Evolutionary conservation across 176 grass and related monocot genomes (phyloP), one percentile per base, ranked within the genome.

Genomic region (Bothriochloa decipiens): DNA sequence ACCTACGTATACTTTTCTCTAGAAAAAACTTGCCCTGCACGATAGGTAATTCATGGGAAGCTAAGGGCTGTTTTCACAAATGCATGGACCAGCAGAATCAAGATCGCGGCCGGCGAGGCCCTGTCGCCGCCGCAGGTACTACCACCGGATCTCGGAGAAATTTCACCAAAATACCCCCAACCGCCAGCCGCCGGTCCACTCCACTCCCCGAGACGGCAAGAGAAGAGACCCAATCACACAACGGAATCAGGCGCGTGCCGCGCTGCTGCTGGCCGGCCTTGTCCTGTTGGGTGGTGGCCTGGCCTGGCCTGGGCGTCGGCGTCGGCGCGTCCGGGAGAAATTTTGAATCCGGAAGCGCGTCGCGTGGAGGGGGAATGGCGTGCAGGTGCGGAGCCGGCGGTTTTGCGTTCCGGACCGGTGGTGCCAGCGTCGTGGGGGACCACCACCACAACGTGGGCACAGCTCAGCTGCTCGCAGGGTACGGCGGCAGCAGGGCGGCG

Each of bases 331-430:
- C 5, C 23, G 13, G 13, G 75, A 36, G 6, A 61, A 77, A 40
- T 25, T 61, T 77, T 77, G 32, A 41, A 77, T 61, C 53, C 32
- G 53, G 75, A 61, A 77, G 75, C 75, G 75, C 75, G 77, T 78
- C 14, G 14, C 16, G 55, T 23, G 47, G 18, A 79, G 76, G n/a
- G n/a, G n/a, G 39, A 62, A 63, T 63, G 75, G 25, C 23, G 37
- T 23, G 74, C 64, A 3, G 65, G 49, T 33, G 74, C 12, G 62
- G 71, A 29, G 50, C 69, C 3, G 64, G 37, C 18, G 20, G 68
- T 70, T 37, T 69, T 39, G 69, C 23, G 66, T 50, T 53, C 43
- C 43, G 43, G 10, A 10, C 49, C 2, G 22, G n/a, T 63, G 69
- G 63, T 25, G 75, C 2, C 67, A 33, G 36, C 87, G 47, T 74